phyloP scores from a whole-genome alignment of 345 rosid genomes.

The Corchorus capsularis region DNA sequence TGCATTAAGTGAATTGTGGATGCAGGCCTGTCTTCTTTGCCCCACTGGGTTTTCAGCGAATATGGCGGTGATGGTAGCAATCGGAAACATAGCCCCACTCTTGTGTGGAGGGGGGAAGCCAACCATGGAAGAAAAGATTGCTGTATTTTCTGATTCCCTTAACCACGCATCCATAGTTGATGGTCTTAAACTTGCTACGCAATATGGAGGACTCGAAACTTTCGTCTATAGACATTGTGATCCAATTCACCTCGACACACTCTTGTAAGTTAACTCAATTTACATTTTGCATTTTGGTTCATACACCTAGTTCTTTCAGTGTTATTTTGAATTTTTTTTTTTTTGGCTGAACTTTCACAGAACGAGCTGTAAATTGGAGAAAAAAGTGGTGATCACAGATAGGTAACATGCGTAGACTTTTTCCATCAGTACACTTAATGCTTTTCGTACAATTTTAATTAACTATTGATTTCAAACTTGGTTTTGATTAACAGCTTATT shows the following conservation, averaged over 20 bases:
- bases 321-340: background rate
- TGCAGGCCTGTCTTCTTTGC: constrained; percentile 92
- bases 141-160: constrained; percentile 83
- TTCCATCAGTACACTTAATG: too few species aligned
- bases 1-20: constrained; percentile 15
- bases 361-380: constrained; percentile 59
- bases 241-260: constrained; percentile 69
- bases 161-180: constrained; percentile 96
- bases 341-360: constrained; percentile 36
- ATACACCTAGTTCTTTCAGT: background rate
- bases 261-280: constrained; percentile 54
- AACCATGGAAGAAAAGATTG: constrained; percentile 53
- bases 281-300: background rate
- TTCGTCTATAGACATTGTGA: constrained; percentile 79
- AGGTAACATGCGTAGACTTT: too few species aligned
- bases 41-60: constrained; percentile 93
- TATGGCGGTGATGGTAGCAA: constrained; percentile 87
- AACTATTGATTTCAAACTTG: background rate
- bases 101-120: constrained; percentile 49
- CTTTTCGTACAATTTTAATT: too few species aligned
- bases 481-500: constrained; percentile 54
- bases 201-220: constrained; percentile 51
- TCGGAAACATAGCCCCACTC: constrained; percentile 75
- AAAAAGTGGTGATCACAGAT: constrained; percentile 87
- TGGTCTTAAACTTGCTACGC: constrained; percentile 82